Percentiles rank a stretch among this genome's conserved stretches.
Conservation (phyloP, 176 grass and related monocot species). For the Oryza australiensis region DNA sequence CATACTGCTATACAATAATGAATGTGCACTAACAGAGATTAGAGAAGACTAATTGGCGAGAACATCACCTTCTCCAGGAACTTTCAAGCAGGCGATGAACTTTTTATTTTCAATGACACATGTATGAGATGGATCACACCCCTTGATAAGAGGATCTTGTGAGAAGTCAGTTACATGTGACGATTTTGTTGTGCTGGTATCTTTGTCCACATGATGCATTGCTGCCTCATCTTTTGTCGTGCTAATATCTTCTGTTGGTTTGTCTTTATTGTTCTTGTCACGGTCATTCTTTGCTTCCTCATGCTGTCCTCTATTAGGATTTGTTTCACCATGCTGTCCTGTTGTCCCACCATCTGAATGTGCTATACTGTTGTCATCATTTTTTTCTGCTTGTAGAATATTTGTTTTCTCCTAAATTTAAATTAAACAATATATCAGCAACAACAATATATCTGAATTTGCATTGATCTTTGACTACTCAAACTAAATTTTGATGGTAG, state of each 20-base stretch:
- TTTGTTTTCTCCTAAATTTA: slow-evolving; percentile 36
- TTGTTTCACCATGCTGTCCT: slow-evolving; percentile 7
- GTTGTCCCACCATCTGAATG: slow-evolving; percentile 28
- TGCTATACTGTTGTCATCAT: background rate
- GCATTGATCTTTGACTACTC: background rate
- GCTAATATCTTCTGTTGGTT: slow-evolving; percentile 28
- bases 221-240: slow-evolving; percentile 33
- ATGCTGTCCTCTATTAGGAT: slow-evolving; percentile 28
- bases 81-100: slow-evolving; percentile 85
- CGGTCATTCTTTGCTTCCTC: slow-evolving; percentile 24
- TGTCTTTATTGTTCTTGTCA: slow-evolving; percentile 30
- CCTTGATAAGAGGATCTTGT: slow-evolving; percentile 52
- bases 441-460: too few relatives aligned
- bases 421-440: slow-evolving; percentile 22
- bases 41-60: background rate
- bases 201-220: slow-evolving; percentile 24
- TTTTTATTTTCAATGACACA: slow-evolving; percentile 64
- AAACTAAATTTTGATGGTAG: background rate
- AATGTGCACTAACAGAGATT: background rate
- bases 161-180: slow-evolving; percentile 17
- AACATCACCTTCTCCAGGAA: slow-evolving; percentile 78
- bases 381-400: background rate
- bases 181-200: slow-evolving; percentile 5
- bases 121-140: slow-evolving; percentile 75
- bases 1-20: background rate